These are phyloP conservation scores for Triticum monococcum DNA, from an alignment of 176 grass and related monocot genomes.

Conservation along the genomic window DNA sequence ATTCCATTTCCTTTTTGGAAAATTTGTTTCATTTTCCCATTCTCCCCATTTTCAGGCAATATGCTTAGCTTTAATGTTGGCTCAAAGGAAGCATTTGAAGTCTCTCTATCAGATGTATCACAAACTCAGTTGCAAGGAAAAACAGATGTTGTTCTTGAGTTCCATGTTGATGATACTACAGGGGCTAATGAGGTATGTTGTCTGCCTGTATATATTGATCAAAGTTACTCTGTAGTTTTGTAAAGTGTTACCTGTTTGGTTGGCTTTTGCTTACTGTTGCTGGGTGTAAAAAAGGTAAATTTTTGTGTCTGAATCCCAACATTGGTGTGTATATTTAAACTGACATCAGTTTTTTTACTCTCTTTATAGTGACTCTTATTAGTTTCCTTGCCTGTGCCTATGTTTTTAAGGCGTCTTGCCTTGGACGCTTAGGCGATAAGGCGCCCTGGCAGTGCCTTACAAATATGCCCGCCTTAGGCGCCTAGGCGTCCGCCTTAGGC, in stretches of 20 bases:
- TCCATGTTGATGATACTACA: slow-evolving; percentile 98
- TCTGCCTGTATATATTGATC: slow-evolving; percentile 15
- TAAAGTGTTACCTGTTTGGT: slow-evolving; percentile 16
- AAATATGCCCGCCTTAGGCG: no score
- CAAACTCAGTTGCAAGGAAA: slow-evolving; percentile 93
- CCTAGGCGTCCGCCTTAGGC: no score
- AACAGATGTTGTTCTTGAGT: slow-evolving; percentile 90
- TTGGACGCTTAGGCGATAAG: no score
- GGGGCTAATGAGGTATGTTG: slow-evolving; percentile 73
- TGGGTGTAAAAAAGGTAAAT: background rate
- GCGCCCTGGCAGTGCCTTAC: no score
- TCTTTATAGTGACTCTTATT: background rate
- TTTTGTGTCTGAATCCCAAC: slow-evolving; percentile 3
- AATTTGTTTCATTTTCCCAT: background rate
- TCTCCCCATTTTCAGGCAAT: slow-evolving; percentile 61
- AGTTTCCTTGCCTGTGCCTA: background rate
- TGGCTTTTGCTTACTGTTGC: background rate
- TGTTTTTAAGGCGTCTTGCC: no score
- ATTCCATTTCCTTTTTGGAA: background rate
- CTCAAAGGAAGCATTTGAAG: slow-evolving; percentile 85
- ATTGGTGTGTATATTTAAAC: background rate
- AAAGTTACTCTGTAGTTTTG: slow-evolving; percentile 1
- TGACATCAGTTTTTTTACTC: background rate
- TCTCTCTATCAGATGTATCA: slow-evolving; percentile 92
- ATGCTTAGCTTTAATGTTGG: slow-evolving; percentile 86